phyloP scores from a whole-genome alignment of 768 basidiomycete genomes.

The Tricholomella constricta region DNA sequence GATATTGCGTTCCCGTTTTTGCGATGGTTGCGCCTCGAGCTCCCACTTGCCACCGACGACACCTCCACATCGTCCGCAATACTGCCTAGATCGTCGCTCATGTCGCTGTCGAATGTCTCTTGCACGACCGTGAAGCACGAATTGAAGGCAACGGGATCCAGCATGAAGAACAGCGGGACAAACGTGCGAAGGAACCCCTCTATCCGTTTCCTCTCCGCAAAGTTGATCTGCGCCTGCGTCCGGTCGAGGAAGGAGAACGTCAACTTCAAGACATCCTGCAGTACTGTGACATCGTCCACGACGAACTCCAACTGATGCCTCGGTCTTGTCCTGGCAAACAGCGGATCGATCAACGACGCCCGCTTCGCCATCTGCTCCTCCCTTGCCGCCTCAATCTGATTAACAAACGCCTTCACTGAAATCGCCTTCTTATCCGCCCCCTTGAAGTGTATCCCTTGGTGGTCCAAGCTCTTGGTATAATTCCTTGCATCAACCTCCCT shows the following conservation, averaged over 20 bases:
- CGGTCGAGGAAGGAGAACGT: conserved; percentile 91
- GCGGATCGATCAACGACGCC: conserved; percentile 58
- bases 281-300: conserved; percentile 69
- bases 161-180: conserved; percentile 75
- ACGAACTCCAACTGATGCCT: conserved; percentile 81
- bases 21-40: conserved; percentile 34
- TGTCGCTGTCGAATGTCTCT: conserved; percentile 57
- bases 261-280: conserved; percentile 89
- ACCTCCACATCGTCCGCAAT: conserved; percentile 37
- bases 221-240: conserved; percentile 71
- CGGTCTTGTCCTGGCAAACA: conserved; percentile 62
- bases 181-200: conserved; percentile 81
- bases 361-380: conserved; percentile 81
- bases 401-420: conserved; percentile 73
- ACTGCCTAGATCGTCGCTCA: conserved; percentile 50
- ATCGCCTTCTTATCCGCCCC: conserved; percentile 84
- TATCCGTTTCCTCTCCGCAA: conserved; percentile 74
- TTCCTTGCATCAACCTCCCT: conserved; percentile 94
- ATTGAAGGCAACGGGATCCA: conserved; percentile 72
- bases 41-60: conserved; percentile 41
- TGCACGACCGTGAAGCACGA: conserved; percentile 63
- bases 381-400: conserved; percentile 81
- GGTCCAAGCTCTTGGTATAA: conserved; percentile 91
- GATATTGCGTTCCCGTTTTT: conserved; percentile 26
- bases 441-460: conserved; percentile 91